Conservation (phyloP, 2,329 filamentous ascomycete genomes). For the Fusarium metavorans region DNA sequence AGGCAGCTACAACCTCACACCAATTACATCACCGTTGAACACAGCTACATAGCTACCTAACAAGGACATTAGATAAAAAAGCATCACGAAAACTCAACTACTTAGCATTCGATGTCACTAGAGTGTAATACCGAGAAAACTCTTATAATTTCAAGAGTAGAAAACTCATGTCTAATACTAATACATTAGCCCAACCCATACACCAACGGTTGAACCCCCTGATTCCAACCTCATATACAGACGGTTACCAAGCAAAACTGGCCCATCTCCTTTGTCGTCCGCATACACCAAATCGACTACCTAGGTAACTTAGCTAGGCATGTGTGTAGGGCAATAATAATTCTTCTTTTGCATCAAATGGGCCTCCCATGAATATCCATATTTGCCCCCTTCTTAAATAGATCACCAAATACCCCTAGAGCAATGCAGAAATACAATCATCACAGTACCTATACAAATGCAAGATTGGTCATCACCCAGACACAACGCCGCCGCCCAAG, state of each 20-base stretch:
- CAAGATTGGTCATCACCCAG: constrained; percentile 33
- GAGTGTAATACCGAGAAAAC: background rate
- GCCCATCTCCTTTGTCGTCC: background rate
- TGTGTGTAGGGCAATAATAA: constrained; percentile 9
- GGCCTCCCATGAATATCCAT: constrained; percentile 27
- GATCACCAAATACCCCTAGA: constrained; percentile 22
- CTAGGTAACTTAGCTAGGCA: background rate
- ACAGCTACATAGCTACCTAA: background rate
- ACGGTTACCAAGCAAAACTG: background rate
- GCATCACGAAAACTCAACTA: background rate
- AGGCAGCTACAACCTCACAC: constrained; percentile 24
- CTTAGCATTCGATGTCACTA: background rate
- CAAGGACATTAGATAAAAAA: background rate
- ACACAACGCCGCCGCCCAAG: constrained; percentile 37
- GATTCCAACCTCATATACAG: constrained; percentile 7
- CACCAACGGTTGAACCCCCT: background rate
- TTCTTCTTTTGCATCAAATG: constrained; percentile 31
- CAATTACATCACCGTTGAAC: constrained; percentile 35
- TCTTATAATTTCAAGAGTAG: background rate
- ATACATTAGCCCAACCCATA: background rate
- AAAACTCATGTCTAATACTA: constrained; percentile 2
- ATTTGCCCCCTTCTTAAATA: constrained; percentile 20
- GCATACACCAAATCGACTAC: constrained; percentile 8
- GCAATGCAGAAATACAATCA: constrained; percentile 26
- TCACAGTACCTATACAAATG: constrained; percentile 34